phyloP scores from a whole-genome alignment of 495 filamentous ascomycete genomes.

The Aspergillus avenaceus region DNA sequence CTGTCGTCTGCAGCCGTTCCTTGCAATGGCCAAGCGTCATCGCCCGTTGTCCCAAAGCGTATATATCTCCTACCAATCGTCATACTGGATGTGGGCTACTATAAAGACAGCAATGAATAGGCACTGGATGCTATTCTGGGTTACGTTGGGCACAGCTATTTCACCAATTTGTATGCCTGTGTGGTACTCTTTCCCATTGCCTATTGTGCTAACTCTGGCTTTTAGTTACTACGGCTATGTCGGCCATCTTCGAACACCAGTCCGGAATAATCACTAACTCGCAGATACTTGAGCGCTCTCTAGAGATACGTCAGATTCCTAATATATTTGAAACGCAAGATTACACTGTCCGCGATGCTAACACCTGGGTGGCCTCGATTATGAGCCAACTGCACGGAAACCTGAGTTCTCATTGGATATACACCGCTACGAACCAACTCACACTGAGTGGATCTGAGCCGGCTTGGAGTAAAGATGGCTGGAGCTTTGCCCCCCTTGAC shows the following conservation, averaged over 20 bases:
- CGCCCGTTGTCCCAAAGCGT: conserved; percentile 10
- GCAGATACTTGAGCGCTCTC: conserved; percentile 7
- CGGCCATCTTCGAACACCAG: conserved; percentile 26
- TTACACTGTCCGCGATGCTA: neutral
- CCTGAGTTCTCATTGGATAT: conserved; percentile 23
- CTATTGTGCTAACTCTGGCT: neutral
- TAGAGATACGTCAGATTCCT: conserved; percentile 18
- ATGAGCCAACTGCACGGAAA: conserved; percentile 11
- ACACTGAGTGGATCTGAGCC: conserved; percentile 27
- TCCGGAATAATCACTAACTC: conserved; percentile 8
- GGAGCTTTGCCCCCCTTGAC: conserved; percentile 30
- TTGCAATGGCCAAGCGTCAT: conserved; percentile 22
- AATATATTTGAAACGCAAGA: conserved; percentile 7
- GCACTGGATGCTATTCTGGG: conserved; percentile 28
- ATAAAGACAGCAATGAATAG: conserved; percentile 22
- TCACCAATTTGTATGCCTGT: conserved; percentile 27
- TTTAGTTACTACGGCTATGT: conserved; percentile 36
- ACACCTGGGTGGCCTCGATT: neutral
- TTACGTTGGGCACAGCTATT: conserved; percentile 25
- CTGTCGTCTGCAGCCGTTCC: conserved; percentile 28
- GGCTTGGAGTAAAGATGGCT: conserved; percentile 32
- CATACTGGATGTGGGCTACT: conserved; percentile 26
- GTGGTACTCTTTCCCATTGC: neutral
- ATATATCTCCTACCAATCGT: conserved; percentile 27
- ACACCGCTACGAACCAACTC: conserved; percentile 28